Base-by-base conservation (phyloP, 495 filamentous ascomycete genomes). In the Oidiodendron maius region DNA sequence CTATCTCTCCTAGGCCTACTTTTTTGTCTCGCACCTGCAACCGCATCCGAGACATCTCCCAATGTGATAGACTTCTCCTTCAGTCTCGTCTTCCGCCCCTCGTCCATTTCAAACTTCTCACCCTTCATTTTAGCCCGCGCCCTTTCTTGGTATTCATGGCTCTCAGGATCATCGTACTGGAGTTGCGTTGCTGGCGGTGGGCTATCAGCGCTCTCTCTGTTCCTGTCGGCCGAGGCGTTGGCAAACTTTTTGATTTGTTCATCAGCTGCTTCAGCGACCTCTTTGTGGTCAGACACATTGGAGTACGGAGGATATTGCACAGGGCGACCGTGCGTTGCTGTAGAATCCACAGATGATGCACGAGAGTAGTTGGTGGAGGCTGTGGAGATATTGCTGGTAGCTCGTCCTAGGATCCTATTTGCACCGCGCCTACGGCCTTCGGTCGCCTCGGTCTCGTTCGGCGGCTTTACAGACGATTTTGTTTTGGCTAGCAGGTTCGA, bases 381-480 rank as follows among this genome's bases (percentile, higher is more conserved):
- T 11, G 67, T 62, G 1, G 73, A 77, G 0, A 67, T 64, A 51
- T 76, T 79, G 51, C 74, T 77, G 10, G 69, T 54, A 0, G 68
- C 74, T 28, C 76, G 65, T 21, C 74, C 75, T 2, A 79, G 48
- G 20, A 77, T 71, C 35, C 71, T 57, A 4, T 67, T 67, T 24
- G 68, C 66, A 5, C 70, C 62, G 1, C 65, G 59, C 12, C 50
- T 51, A 16, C 51, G 15, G n/a, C 16, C 46, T 20, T 44, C 47
- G 13, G 24, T 13, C 10, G 26, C 39, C n/a, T 50, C 59, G 9
- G 17, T 20, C 11, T 38, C 11, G 20, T 32, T 32, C 18, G 35
- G 43, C 2, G 38, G 46, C 2, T 18, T 26, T 23, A 26, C 23
- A 12, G 38, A 49, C 15, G 36, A 44, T 18, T 54, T 51, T 3